Base-by-base conservation (phyloP, 2,329 filamentous ascomycete genomes). In the Ceratocystis alfenasii region DNA sequence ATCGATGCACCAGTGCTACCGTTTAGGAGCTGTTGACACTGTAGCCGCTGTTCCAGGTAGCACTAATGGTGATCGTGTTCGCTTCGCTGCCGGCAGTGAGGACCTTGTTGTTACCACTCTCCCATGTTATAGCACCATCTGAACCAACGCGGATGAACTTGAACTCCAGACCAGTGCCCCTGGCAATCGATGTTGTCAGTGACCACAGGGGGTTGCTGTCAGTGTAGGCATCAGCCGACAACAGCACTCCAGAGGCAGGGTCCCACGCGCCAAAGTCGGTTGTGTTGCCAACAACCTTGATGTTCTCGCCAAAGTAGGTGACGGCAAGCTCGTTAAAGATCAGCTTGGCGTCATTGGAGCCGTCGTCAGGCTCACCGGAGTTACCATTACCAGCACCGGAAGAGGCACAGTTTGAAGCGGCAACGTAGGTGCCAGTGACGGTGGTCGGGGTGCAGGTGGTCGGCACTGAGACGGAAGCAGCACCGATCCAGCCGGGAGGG, bases 61-160 rank as follows among this genome's bases (percentile, higher is more conserved):
- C 73, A 6, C 71, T 69, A 66, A 71, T 69, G 1, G 70, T 70
- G 4, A 71, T 71, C 0, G 72, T 70, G 8, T 72, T 70, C 41
- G 71, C 64, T 7, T 72, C 71, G 10, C 68, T 67, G 0, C 74
- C 68, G 6, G 77, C 74, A 2, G 74, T 76, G 68, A 76, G 76
- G 20, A 72, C 71, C 57, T 77, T 78, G 71, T 83, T 80, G 0
- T 80, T 78, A 62, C 87, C 86, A 62, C 75, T 77, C 76, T 90
- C 87, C 87, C 87, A 90, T 1, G 74, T 78, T 7, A 87, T 74
- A 0, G 75, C 76, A 0, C 84, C 82, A 70, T 81, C 79, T 0
- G 74, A 71, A 67, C 78, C 77, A 53, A 86, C 79, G 62, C 82
- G 81, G 70, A 90, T 81, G 72, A 83, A 90, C 76, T 90, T 89